Conservation (phyloP, 768 basidiomycete genomes). For the Leccinum pellstonianum region DNA sequence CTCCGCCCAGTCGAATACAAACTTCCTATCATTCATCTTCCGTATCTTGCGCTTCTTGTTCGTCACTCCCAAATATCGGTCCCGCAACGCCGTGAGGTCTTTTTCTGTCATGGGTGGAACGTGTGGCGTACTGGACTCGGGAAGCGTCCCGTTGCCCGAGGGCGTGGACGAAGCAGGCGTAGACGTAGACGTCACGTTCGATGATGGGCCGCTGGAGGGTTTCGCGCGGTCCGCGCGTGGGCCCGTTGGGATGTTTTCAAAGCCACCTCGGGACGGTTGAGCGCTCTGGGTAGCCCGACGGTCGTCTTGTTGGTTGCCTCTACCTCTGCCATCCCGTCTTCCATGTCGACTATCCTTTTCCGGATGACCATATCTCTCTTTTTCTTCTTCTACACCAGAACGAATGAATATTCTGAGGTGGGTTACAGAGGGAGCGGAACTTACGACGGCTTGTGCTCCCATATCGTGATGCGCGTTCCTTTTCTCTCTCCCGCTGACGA, state of each 20-base stretch:
- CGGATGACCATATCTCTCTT: constrained; percentile 45
- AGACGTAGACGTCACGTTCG: constrained; percentile 45
- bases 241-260: constrained; percentile 76
- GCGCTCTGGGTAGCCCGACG: constrained; percentile 33
- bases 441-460: constrained; percentile 39
- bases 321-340: constrained; percentile 40
- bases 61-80: constrained; percentile 92
- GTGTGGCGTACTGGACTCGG: constrained; percentile 41
- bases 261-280: constrained; percentile 43
- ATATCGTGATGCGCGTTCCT: constrained; percentile 35
- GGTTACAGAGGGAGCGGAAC: constrained; percentile 1
- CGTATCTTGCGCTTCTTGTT: constrained; percentile 93
- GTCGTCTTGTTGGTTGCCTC: constrained; percentile 37
- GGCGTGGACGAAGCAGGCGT: constrained; percentile 51
- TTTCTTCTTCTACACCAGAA: constrained; percentile 44
- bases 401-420: constrained; percentile 8
- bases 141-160: constrained; percentile 26
- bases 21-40: constrained; percentile 94
- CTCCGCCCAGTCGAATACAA: constrained; percentile 99
- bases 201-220: constrained; percentile 29
- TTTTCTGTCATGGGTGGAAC: constrained; percentile 73
- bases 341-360: constrained; percentile 48
- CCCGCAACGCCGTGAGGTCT: constrained; percentile 81
- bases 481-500: constrained; percentile 48
- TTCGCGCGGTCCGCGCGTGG: constrained; percentile 76